phyloP scores from a whole-genome alignment of 73 alveolate genomes.

The Durusdinium trenchii region DNA sequence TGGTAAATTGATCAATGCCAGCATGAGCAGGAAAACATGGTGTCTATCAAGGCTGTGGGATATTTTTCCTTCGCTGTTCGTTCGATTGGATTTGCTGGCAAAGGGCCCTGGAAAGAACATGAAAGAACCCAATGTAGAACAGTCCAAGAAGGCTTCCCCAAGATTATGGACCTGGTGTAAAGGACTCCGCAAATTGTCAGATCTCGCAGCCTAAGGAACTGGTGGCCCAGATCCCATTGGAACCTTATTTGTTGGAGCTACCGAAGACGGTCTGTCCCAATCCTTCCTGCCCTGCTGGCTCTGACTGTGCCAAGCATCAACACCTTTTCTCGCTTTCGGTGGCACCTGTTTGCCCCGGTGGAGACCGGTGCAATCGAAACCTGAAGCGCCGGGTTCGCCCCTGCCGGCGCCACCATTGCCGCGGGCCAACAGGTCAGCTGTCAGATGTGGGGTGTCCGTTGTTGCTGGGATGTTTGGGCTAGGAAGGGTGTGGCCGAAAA shows the following conservation, averaged over 20 bases:
- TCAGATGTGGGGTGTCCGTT: neutral
- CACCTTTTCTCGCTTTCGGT: neutral
- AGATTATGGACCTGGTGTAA: too few relatives aligned
- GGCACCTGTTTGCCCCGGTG: neutral
- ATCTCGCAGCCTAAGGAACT: too few relatives aligned
- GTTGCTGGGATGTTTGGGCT: neutral
- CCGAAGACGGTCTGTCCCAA: constrained; percentile 35
- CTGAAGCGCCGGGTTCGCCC: neutral
- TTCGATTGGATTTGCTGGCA: too few relatives aligned
- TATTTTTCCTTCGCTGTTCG: too few relatives aligned
- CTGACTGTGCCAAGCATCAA: neutral
- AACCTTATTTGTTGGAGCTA: constrained; percentile 13
- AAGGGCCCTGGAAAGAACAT: too few relatives aligned
- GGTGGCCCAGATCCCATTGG: neutral
- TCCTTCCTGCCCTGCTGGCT: constrained; percentile 39
- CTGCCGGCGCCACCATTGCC: constrained; percentile 41
- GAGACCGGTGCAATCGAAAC: neutral
- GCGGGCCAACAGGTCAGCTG: neutral
- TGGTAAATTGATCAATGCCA: too few relatives aligned
- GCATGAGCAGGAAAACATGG: too few relatives aligned
- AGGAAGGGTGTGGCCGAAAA: neutral
- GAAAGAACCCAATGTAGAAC: too few relatives aligned
- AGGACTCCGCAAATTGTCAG: too few relatives aligned
- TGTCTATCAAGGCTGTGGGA: too few relatives aligned
- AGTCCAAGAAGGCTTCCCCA: too few relatives aligned